Percentiles rank a stretch among this genome's conserved stretches.
Evolutionary conservation across 2,329 filamentous ascomycete genomes (phyloP).

Genomic region (Pseudogymnoascus pannorum): DNA sequence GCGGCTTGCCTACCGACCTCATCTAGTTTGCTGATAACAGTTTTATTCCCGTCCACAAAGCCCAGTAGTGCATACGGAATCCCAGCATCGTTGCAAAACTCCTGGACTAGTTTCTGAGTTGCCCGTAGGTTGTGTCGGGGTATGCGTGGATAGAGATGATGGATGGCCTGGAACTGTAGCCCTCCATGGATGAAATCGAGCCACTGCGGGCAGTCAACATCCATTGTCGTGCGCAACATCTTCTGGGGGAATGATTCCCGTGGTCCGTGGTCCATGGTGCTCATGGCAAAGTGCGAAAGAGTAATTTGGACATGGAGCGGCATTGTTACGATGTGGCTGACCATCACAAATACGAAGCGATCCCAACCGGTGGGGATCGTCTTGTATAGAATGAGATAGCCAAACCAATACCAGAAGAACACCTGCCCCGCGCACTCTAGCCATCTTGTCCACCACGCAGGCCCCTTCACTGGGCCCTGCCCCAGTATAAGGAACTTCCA

Average conservation of each 20-base stretch:
- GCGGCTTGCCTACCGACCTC: constrained; percentile 75
- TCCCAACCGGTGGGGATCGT: constrained; percentile 61
- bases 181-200: constrained; percentile 85
- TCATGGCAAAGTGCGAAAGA: constrained; percentile 89
- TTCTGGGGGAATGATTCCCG: constrained; percentile 83
- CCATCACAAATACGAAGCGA: constrained; percentile 66
- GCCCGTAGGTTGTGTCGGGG: constrained; percentile 76
- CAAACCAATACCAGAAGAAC: constrained; percentile 84
- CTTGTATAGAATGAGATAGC: constrained; percentile 71
- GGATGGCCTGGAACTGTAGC: constrained; percentile 82
- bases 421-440: constrained; percentile 69
- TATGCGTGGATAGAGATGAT: constrained; percentile 77
- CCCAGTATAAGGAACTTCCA: constrained; percentile 69
- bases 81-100: constrained; percentile 74
- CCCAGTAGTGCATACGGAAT: constrained; percentile 83
- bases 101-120: constrained; percentile 67
- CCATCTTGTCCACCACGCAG: constrained; percentile 76
- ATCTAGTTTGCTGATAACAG: constrained; percentile 67
- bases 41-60: constrained; percentile 75
- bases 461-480: constrained; percentile 64
- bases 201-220: constrained; percentile 82
- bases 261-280: constrained; percentile 75
- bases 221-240: constrained; percentile 91
- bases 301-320: constrained; percentile 86
- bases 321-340: constrained; percentile 75